These are phyloP conservation scores for Epichloe festucae DNA, from an alignment of 2,329 filamentous ascomycete genomes.

Conservation along the genomic window DNA sequence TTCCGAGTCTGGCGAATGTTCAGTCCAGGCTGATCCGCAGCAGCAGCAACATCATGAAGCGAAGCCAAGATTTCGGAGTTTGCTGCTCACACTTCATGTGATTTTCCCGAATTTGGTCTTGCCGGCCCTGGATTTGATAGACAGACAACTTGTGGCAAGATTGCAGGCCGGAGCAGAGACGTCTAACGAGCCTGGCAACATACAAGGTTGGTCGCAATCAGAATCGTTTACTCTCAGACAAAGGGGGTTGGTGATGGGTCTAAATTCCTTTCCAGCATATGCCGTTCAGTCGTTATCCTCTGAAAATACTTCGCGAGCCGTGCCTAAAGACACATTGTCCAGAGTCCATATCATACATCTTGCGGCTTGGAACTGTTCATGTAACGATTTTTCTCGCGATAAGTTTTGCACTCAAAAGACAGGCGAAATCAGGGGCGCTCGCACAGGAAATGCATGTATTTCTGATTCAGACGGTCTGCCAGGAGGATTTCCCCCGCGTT, in stretches of 20 bases:
- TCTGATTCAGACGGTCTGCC: neutral
- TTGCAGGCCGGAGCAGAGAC: neutral
- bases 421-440: conserved; percentile 11
- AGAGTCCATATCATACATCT: conserved; percentile 58
- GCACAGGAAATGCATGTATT: neutral
- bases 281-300: conserved; percentile 49
- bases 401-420: conserved; percentile 13
- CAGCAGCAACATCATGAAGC: neutral
- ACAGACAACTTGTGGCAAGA: conserved; percentile 51
- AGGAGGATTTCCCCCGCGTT: neutral
- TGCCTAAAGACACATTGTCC: conserved; percentile 4
- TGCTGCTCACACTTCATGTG: conserved; percentile 71
- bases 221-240: neutral
- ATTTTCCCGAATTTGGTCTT: conserved; percentile 72
- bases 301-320: conserved; percentile 14
- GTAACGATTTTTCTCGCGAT: conserved; percentile 68
- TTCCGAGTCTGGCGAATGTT: neutral
- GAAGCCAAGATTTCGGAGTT: conserved; percentile 27
- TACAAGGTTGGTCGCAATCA: neutral
- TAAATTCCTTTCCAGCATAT: conserved; percentile 29
- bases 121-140: conserved; percentile 76
- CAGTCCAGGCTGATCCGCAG: neutral
- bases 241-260: neutral
- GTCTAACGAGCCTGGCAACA: neutral
- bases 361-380: conserved; percentile 75